A percentile compares a stretch with the other conserved stretches of the same genome.
Conservation (phyloP, 306 rosid species). For the Heteromeles arbutifolia region DNA sequence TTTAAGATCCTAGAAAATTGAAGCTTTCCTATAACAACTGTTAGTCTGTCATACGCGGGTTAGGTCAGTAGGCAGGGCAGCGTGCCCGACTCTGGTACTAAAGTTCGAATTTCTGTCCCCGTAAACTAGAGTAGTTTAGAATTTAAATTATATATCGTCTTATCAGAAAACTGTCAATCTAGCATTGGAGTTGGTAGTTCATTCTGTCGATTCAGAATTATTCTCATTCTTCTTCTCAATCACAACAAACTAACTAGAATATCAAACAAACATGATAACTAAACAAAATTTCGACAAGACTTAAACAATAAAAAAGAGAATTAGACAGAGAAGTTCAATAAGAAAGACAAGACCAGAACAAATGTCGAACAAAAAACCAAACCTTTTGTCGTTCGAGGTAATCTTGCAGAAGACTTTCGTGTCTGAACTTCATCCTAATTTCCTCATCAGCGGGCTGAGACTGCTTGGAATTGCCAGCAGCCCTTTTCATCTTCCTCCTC, state of each 20-base stretch:
- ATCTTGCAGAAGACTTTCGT: conserved; percentile 28
- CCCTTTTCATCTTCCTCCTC: conserved; percentile 34
- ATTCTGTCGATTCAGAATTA: neutral
- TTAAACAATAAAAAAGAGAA: neutral
- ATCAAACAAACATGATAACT: neutral
- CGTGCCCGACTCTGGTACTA: neutral
- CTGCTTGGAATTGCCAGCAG: conserved; percentile 12
- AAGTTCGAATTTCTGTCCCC: neutral
- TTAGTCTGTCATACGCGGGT: too few relatives aligned
- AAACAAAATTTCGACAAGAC: neutral
- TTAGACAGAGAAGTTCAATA: neutral
- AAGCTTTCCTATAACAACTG: too few relatives aligned
- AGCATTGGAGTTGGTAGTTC: neutral
- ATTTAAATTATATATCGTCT: neutral
- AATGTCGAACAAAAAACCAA: neutral
- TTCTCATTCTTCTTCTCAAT: neutral
- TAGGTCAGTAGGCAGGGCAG: neutral
- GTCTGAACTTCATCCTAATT: neutral
- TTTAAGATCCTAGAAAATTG: too few relatives aligned
- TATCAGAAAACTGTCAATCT: neutral
- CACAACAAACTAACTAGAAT: neutral
- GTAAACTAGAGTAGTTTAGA: neutral
- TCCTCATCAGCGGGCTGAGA: conserved; percentile 6
- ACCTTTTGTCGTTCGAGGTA: conserved; percentile 53
- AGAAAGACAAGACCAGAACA: neutral